Evolutionary conservation across 75 land plant species (phyloP), one percentile per base, ranked within the genome.

Genomic region (Selaginella moellendorffii): DNA sequence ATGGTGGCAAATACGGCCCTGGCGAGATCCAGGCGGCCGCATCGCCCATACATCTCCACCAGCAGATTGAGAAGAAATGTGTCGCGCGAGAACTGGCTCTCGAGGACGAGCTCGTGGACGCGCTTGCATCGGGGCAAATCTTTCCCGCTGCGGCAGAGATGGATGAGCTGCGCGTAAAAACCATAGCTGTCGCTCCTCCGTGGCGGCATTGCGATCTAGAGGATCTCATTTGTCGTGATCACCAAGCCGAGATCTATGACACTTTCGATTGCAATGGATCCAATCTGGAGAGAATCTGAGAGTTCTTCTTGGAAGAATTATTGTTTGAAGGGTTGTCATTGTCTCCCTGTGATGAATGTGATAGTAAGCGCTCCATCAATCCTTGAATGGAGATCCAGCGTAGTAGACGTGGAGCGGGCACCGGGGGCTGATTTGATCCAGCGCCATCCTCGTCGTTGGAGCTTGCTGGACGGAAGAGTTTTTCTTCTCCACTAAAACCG

Each of bases 401-500:
- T 70, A 64, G 46, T 75, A 31, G 1, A 77, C 76, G 31, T 29
- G 54, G 18, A 85, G 73, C 19, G 72, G 66, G 70, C 87, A 80
- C 1, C 63, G 31, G 2, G 96, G 96, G 23, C 83, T 54, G 14
- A 95, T 74, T 28, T 63, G 63, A 62, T 78, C 59, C 75, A 95
- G 63, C 0, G 79, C 64, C 46, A 95, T 61, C 65, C 80, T 69
- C 0, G 77, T 76, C 19, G 88, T 84, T 5, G 66, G 70, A 10
- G 82, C 87, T 51, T 90, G 97, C 68, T 64, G 79, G 36, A 89
- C 85, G 28, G 53, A 31, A 1, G 82, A 87, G 10, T 42, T 83
- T 30, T 79, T 72, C 63, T 56, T 86, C 88, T 95, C 99, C 63
- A 86, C 99, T 76, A 95, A 73, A 29, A 69, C 91, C 18, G 83